Conservation (phyloP, 805 yeast species). For the Candida dajiaensis region DNA sequence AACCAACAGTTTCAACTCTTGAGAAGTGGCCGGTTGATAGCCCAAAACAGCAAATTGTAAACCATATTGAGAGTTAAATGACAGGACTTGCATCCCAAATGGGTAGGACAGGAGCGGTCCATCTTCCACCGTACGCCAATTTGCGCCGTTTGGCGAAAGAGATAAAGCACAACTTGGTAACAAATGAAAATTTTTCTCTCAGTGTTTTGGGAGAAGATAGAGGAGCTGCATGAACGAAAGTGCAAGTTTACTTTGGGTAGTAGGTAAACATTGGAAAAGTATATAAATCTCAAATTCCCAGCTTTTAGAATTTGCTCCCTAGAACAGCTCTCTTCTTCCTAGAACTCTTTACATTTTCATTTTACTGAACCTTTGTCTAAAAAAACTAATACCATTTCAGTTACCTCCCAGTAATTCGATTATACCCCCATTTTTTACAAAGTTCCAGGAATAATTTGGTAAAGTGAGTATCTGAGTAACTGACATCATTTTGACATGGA, state of each 20-base stretch:
- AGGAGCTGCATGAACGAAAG: background rate
- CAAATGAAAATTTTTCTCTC: background rate
- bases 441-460: background rate
- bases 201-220: background rate
- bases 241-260: background rate
- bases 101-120: background rate
- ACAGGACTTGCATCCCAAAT: background rate
- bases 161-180: background rate
- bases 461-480: background rate
- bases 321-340: background rate
- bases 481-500: background rate
- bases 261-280: background rate
- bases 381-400: background rate
- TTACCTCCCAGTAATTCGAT: background rate
- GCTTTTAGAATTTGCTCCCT: background rate
- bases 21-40: background rate
- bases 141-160: background rate
- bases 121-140: background rate
- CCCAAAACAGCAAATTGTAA: background rate
- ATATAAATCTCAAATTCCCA: background rate
- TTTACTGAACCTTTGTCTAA: background rate
- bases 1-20: background rate
- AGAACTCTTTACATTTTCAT: background rate
- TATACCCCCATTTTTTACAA: slow-evolving; percentile 1
- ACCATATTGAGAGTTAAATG: background rate